Percentiles rank a stretch among this genome's conserved stretches.
Evolutionary conservation across 2,329 filamentous ascomycete species (phyloP).

Genomic region (Biscogniauxia mediterranea): DNA sequence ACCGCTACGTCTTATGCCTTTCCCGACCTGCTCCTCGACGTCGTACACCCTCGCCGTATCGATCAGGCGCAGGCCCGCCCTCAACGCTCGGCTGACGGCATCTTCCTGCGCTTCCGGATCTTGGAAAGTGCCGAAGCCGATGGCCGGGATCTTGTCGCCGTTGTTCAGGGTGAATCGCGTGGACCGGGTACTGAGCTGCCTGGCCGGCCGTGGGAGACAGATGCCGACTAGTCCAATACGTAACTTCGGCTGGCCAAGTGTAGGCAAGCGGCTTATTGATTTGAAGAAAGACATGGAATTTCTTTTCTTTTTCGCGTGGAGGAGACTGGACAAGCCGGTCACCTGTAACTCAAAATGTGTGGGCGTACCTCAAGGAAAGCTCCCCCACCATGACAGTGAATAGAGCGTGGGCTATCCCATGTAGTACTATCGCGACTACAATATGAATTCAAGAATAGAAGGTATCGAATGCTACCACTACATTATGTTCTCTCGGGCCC

Average conservation of each 20-base stretch:
- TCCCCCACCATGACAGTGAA: no score
- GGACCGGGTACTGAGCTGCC: not conserved
- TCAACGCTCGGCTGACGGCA: constrained; percentile 26
- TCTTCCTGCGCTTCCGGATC: constrained; percentile 29
- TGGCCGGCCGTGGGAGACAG: no score
- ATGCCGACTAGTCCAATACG: not conserved
- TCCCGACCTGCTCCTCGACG: constrained; percentile 9
- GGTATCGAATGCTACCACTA: no score
- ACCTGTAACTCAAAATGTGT: no score
- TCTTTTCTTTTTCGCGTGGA: no score
- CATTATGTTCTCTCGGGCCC: no score
- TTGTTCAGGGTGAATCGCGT: constrained; percentile 21
- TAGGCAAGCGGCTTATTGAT: not conserved
- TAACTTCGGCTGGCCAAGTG: not conserved
- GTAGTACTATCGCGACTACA: no score
- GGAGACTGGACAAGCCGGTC: no score
- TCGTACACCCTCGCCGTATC: constrained; percentile 24
- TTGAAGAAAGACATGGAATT: not conserved
- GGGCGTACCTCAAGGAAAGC: no score
- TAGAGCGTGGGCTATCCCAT: no score
- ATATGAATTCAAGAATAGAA: no score
- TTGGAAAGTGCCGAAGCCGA: constrained; percentile 34
- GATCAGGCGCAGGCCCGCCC: constrained; percentile 36
- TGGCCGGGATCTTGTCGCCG: constrained; percentile 27
- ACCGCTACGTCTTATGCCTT: constrained; percentile 3